Conservation (phyloP, 371 early-diverging fungal genomes). For the Mortierella sp. region DNA sequence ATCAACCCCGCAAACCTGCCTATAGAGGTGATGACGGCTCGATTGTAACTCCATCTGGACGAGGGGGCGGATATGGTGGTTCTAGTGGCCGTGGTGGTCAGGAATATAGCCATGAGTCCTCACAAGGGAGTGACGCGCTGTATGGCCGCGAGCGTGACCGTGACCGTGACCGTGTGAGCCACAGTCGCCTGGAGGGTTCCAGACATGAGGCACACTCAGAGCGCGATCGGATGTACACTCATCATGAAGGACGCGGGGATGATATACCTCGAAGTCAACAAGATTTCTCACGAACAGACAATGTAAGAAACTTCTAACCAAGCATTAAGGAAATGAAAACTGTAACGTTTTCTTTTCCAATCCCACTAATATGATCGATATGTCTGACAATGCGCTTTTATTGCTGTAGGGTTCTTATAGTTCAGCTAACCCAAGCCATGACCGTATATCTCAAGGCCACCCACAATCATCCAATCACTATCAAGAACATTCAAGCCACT, state of each 20-base stretch:
- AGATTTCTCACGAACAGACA: slow-evolving; percentile 28
- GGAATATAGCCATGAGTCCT: slow-evolving; percentile 24
- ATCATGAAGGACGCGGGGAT: slow-evolving; percentile 31
- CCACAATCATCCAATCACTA: slow-evolving; percentile 5
- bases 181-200: slow-evolving; percentile 5
- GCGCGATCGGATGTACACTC: slow-evolving; percentile 18
- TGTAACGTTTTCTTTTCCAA: not conserved
- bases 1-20: slow-evolving; percentile 30
- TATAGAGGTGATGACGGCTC: slow-evolving; percentile 32
- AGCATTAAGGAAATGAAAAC: not conserved
- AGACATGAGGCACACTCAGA: slow-evolving; percentile 20
- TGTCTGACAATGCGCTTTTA: not conserved
- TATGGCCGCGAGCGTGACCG: slow-evolving; percentile 30
- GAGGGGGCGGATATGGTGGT: slow-evolving; percentile 15
- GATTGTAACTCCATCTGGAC: slow-evolving; percentile 9
- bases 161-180: slow-evolving; percentile 22
- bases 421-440: slow-evolving; percentile 25
- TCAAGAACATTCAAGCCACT: slow-evolving; percentile 10
- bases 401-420: slow-evolving; percentile 19
- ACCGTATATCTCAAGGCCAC: slow-evolving; percentile 14
- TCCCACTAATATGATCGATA: not conserved
- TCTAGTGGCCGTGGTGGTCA: slow-evolving; percentile 15
- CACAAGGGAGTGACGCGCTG: slow-evolving; percentile 1
- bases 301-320: slow-evolving; percentile 22
- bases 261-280: slow-evolving; percentile 21